phyloP scores from a whole-genome alignment of 2,329 filamentous ascomycete genomes.

The Penicillium nordicum region DNA sequence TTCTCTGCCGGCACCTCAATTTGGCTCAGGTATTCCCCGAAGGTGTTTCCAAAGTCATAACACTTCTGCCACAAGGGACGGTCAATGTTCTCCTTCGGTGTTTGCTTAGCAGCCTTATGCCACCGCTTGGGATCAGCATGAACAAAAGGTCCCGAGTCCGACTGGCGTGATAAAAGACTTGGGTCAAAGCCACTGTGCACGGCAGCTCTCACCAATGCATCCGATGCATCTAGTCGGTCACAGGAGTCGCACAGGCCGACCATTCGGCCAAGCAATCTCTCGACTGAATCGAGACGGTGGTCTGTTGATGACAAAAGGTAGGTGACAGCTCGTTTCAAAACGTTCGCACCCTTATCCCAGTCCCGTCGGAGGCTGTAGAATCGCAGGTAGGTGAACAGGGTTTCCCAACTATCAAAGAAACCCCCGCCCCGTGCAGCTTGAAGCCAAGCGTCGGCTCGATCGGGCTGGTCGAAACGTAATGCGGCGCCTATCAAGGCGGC shows the following conservation, averaged over 20 bases:
- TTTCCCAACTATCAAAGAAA: slow-evolving; percentile 37
- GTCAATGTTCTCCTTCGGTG: slow-evolving; percentile 15
- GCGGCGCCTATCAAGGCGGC: slow-evolving; percentile 36
- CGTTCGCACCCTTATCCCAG: slow-evolving; percentile 35
- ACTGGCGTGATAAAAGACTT: slow-evolving; percentile 23
- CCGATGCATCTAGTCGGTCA: slow-evolving; percentile 27
- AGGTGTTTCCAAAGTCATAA: slow-evolving; percentile 31
- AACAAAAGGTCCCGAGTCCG: slow-evolving; percentile 24
- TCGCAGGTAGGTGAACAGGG: slow-evolving; percentile 37
- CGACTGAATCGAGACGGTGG: slow-evolving; percentile 25
- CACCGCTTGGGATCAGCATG: slow-evolving; percentile 29
- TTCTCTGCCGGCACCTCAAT: slow-evolving; percentile 17
- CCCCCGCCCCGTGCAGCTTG: slow-evolving; percentile 34
- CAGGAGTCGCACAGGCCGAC: slow-evolving; percentile 39
- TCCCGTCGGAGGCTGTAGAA: slow-evolving; percentile 37
- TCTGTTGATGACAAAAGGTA: slow-evolving; percentile 37
- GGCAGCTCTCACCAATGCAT: slow-evolving; percentile 35
- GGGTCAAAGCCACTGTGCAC: slow-evolving; percentile 37
- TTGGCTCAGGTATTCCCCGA: slow-evolving; percentile 28
- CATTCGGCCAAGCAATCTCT: slow-evolving; percentile 40
- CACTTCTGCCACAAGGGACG: slow-evolving; percentile 32
- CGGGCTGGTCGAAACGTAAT: slow-evolving; percentile 41
- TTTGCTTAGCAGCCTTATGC: slow-evolving; percentile 24
- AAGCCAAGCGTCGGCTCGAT: slow-evolving; percentile 42
- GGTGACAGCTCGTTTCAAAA: slow-evolving; percentile 34